These are phyloP conservation scores for Emericellopsis cladophorae DNA, from an alignment of 2,329 filamentous ascomycete genomes.

Conservation along the genomic window DNA sequence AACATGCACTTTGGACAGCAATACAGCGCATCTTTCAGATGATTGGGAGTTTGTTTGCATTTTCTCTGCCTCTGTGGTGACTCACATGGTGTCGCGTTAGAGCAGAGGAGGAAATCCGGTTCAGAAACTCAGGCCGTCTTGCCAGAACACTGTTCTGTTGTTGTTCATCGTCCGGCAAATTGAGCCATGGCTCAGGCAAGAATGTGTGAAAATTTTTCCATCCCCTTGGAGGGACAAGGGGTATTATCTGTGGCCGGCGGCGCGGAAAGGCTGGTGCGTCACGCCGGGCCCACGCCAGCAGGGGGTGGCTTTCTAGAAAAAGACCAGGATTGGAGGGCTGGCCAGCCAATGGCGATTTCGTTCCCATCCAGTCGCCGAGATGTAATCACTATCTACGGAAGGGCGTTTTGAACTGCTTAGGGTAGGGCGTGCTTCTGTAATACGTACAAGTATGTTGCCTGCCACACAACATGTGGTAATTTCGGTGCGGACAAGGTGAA, in stretches of 20 bases:
- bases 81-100: slow-evolving; percentile 1
- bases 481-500: slow-evolving; percentile 3
- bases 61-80: neutral
- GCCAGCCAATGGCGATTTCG: slow-evolving; percentile 1
- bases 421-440: neutral
- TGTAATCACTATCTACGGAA: neutral
- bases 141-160: neutral
- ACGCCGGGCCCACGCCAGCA: slow-evolving; percentile 4
- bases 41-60: slow-evolving; percentile 7
- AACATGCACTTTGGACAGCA: slow-evolving; percentile 5
- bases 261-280: neutral
- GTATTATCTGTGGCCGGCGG: neutral
- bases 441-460: neutral
- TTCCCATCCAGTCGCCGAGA: neutral
- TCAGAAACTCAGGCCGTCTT: neutral
- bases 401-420: neutral
- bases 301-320: slow-evolving; percentile 7
- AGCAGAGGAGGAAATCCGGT: neutral
- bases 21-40: slow-evolving; percentile 6
- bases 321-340: slow-evolving; percentile 1
- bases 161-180: neutral
- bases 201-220: slow-evolving; percentile 2
- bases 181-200: neutral
- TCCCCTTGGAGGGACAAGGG: neutral
- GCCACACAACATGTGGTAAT: neutral